Base-by-base conservation (phyloP, 306 rosid genomes). In the Cucumis cinereus region DNA sequence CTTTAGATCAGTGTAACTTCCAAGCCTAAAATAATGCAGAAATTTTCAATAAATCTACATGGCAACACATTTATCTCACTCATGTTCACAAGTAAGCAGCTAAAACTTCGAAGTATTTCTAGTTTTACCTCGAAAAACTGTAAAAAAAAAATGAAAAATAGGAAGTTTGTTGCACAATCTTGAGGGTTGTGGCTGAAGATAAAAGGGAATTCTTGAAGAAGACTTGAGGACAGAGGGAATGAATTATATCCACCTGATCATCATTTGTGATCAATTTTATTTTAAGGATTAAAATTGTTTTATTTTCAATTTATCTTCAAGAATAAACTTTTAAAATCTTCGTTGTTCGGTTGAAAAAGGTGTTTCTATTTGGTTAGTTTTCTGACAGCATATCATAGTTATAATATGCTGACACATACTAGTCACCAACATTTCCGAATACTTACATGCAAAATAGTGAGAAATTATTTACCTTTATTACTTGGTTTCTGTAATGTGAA, bases 1-100 rank as follows among this genome's bases (percentile, higher is more conserved):
- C 76, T 83, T 93, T 77, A 93, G 84, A 79, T 88, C 94, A 53
- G 87, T 64, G 82, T 91, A 86, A 83, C 82, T 90, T 82, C 98
- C 97, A 77, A 93, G 77, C 86, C 97, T 93, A 92, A 79, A 80
- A 84, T 68, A 61, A 52, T 24, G 54, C 26, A 50, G 58, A 47
- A 61, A 5, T 5, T 24, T 40, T n/a, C 10, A 24, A 57, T 14
- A 61, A 76, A 40, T 28, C 35, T 8, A 61, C 36, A 60, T 49
- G 22, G 4, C 62, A 28, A 19, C 55, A 2, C 17, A 73, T 73
- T 73, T 33, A 69, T 19, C 64, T 14, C 33, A 73, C 55, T 33
- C 61, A 33, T 33, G 64, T 16, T 19, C 63, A 73, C 30, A 72
- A 60, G 0, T 60, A 26, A 63, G 47, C 71, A 63, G 71, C 71